Base-by-base conservation (phyloP, 805 yeast species). In the Kluyveromyces starmeri region DNA sequence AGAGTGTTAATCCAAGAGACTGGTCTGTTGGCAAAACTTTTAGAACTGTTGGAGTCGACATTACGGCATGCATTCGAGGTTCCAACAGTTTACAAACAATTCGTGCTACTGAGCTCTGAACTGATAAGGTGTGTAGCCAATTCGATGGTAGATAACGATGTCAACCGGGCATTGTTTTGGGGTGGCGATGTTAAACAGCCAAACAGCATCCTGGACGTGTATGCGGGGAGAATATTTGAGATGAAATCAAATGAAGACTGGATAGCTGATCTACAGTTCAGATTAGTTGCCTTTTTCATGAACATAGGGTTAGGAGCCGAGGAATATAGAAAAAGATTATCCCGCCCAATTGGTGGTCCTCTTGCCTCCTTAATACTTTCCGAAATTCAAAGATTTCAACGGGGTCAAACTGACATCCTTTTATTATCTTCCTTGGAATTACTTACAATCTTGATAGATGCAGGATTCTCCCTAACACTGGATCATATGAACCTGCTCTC, bases 41-140 rank as follows among this genome's bases (percentile, higher is more conserved):
- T 51, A 9, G 30, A 44, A 8, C 47, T 45, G 5, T 27, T 47
- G 15, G 39, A 39, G 5, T 31, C 32, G 9, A 4, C 39, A 1
- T 22, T 55, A 10, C 44, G 40, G 18, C 20, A 31, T 2, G 41
- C 47, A 17, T 41, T 53, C 13, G 38, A 41, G 14, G 28, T 33
- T 10, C 23, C 27, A 13, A 21, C 20, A n/a, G 20, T 21, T 18
- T 18, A 32, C 14, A n/a, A 37, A 5, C 37, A 42, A n/a, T 45
- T 40, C 36, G 40, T 44, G 24, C 41, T 41, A 15, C 13, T 58
- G 16, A 38, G 42, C 7, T 49, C 59, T 12, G 61, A 55, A 35
- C 15, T 56, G 20, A 42, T 52, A 2, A 50, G 63, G 35, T 57
- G 60, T 31, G 36, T 57, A 9, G 60, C 62, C 0, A 58, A 58